Percentiles rank a stretch among this genome's conserved stretches.
Conservation (phyloP, 345 rosid genomes). For the Sonneratia alba region DNA sequence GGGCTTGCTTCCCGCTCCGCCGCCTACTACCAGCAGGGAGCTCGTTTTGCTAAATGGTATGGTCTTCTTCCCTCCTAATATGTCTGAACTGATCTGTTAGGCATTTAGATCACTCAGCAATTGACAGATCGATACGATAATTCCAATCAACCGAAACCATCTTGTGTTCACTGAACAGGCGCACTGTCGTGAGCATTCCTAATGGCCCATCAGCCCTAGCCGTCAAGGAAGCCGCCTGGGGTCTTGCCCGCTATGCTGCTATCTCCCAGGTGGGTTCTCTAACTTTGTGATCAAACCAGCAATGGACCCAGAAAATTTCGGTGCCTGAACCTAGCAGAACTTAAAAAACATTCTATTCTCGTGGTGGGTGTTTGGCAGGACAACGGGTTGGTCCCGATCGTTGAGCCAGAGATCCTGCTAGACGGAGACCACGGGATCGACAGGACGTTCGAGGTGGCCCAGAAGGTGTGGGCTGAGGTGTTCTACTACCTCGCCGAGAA, state of each 20-base stretch:
- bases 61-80: neutral
- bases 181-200: constrained; percentile 98
- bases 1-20: constrained; percentile 91
- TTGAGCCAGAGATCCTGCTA: constrained; percentile 96
- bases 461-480: constrained; percentile 96
- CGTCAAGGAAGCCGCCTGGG: constrained; percentile 99
- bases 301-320: neutral
- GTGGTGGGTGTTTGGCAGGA: constrained; percentile 35
- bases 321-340: neutral
- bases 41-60: constrained; percentile 98
- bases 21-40: constrained; percentile 98
- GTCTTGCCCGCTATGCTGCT: constrained; percentile 94
- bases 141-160: neutral
- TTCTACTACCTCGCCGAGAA: constrained; percentile 94
- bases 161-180: constrained; percentile 33
- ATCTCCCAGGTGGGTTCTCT: constrained; percentile 59
- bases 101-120: neutral
- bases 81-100: neutral
- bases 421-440: constrained; percentile 95
- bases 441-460: constrained; percentile 90
- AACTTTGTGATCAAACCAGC: neutral
- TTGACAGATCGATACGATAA: neutral
- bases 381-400: constrained; percentile 93
- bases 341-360: neutral
- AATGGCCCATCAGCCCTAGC: constrained; percentile 93